Evolutionary conservation across 225 moss, liverwort and hornwort genomes (phyloP).

Genomic region (Pseudisothecium myosuroides): DNA sequence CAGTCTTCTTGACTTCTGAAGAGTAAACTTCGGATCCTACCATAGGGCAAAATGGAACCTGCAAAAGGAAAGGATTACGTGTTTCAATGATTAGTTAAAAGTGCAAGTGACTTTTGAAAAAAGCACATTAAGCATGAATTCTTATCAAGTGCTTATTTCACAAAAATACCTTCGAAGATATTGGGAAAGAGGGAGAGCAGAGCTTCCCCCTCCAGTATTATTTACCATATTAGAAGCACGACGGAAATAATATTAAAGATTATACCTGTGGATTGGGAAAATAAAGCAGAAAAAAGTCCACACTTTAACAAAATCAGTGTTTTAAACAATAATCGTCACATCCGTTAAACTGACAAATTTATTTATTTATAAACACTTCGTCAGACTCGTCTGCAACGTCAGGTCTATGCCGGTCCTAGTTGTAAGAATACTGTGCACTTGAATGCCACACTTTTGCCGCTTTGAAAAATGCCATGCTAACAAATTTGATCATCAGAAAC

Average conservation of each 20-base stretch:
- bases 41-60: constrained; percentile 99
- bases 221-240: background rate
- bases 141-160: background rate
- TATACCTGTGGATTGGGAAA: background rate
- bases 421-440: background rate
- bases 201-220: background rate
- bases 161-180: background rate
- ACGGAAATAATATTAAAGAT: background rate
- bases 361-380: background rate
- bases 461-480: background rate
- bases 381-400: background rate
- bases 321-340: background rate
- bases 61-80: background rate
- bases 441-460: background rate
- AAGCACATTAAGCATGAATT: background rate
- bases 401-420: background rate
- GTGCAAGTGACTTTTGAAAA: background rate
- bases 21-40: constrained; percentile 98
- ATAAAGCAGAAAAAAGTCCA: background rate
- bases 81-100: constrained; percentile 4
- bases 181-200: background rate
- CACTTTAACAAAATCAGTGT: background rate
- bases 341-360: background rate
- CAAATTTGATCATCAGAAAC: background rate
- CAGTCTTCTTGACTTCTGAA: constrained; percentile 97